These are phyloP conservation scores for Aspergillus spinulosporus DNA, from an alignment of 2,329 filamentous ascomycete genomes.

Conservation along the genomic window DNA sequence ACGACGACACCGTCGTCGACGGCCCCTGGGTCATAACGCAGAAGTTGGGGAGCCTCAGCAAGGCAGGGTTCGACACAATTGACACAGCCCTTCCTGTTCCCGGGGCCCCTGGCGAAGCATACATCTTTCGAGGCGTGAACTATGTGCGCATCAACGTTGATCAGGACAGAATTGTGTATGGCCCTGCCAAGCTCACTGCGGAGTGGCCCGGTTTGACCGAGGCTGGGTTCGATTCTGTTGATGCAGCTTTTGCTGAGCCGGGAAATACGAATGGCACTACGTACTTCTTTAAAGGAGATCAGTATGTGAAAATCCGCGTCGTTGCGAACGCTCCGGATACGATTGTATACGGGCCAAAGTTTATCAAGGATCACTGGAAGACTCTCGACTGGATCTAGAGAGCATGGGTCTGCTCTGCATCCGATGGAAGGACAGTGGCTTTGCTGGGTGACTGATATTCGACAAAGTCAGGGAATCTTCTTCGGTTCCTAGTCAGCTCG, in stretches of 20 bases:
- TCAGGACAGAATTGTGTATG: not conserved
- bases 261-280: not conserved
- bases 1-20: not conserved
- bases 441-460: too few relatives aligned
- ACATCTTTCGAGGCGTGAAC: not conserved
- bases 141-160: not conserved
- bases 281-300: not conserved
- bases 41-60: not conserved
- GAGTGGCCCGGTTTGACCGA: not conserved
- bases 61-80: not conserved
- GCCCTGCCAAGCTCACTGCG: not conserved
- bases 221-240: not conserved
- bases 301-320: not conserved
- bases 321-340: not conserved
- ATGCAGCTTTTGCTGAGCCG: not conserved
- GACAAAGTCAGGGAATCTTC: too few relatives aligned
- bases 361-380: not conserved
- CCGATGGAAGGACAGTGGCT: too few relatives aligned
- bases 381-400: not conserved
- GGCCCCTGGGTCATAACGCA: not conserved
- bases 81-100: not conserved
- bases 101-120: not conserved
- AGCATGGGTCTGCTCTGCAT: too few relatives aligned
- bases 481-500: too few relatives aligned
- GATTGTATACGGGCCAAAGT: not conserved